Base-by-base conservation (phyloP, 2,329 filamentous ascomycete species). In the Hymenoscyphus salicellus region DNA sequence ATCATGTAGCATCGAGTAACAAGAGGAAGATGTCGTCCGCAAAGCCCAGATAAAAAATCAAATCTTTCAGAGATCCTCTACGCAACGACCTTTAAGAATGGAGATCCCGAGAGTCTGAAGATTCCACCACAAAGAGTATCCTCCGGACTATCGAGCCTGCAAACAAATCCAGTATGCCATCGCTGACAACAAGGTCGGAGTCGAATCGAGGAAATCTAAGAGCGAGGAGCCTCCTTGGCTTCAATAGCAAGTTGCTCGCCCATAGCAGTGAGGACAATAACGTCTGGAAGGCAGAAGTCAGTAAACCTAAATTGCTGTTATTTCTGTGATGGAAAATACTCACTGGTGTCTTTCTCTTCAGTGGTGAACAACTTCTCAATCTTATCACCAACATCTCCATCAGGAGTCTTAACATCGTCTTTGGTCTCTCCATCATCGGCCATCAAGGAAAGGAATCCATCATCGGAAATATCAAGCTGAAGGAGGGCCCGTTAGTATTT, bases 361-460 rank as follows among this genome's bases (percentile, higher is more conserved):
- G 84, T 82, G 71, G 79, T 83, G 85, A 94, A 95, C 75, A 94
- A 86, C 79, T 87, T 89, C 74, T 79, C 83, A 79, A 98, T 96
- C 85, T 91, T 93, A 58, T 93, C 87, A 75, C 92, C 93, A 79
- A 96, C 75, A 66, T 98, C 94, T 75, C 89, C 89, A 1, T 97
- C 93, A 74, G 95, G 95, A 73, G 96, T 77, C 84, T 92, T 93
- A 80, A 98, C 92, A 79, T 99, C 94, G 76, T 97, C 92, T 87
- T 97, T 97, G 83, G 88, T 89, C 79, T 86, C 83, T 78, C 93
- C 93, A 73, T 90, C 86, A 71, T 94, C 90, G 78, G 84, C 86
- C 90, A 98, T 96, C 78, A 99, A 90, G 78, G 90, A 93, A 74
- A 99, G 90, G 88, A 91, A 98, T 71, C 86, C 92, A 77, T 98